Percentiles rank a stretch among this genome's conserved stretches.
Conservation (phyloP, 139 green algal genomes). For the Chlamydomonas applanata region DNA sequence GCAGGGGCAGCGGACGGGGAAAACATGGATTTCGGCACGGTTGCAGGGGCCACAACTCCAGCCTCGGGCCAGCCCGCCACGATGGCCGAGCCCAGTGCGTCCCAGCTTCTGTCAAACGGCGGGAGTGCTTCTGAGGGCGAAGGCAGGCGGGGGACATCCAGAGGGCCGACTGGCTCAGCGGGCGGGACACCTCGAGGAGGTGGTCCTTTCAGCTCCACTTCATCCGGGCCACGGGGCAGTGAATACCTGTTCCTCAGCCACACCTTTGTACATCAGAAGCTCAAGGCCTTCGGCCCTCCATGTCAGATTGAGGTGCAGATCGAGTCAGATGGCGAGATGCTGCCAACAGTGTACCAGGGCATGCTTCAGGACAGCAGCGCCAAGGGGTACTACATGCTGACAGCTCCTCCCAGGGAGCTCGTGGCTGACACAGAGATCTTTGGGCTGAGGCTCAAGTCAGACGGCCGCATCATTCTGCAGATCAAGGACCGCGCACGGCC, state of each 20-base stretch:
- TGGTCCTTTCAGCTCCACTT: too few species aligned
- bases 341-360: background rate
- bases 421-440: slow-evolving; percentile 11
- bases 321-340: background rate
- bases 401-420: background rate
- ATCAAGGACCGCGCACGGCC: background rate
- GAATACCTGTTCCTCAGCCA: slow-evolving; percentile 13
- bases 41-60: too few species aligned
- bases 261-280: slow-evolving; percentile 12
- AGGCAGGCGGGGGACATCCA: too few species aligned
- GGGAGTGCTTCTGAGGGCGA: too few species aligned
- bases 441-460: slow-evolving; percentile 8
- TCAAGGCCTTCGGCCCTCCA: background rate
- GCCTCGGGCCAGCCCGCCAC: too few species aligned
- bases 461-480: slow-evolving; percentile 7
- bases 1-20: too few species aligned
- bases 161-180: too few species aligned
- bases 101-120: too few species aligned
- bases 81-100: too few species aligned
- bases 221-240: too few species aligned
- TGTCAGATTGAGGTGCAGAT: slow-evolving; percentile 4
- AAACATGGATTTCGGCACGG: too few species aligned
- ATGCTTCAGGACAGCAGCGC: background rate
- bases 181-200: too few species aligned
- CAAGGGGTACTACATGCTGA: slow-evolving; percentile 4